Evolutionary conservation across 352 stramenopile genomes (phyloP).

Genomic region (Pythium aphanidermatum): DNA sequence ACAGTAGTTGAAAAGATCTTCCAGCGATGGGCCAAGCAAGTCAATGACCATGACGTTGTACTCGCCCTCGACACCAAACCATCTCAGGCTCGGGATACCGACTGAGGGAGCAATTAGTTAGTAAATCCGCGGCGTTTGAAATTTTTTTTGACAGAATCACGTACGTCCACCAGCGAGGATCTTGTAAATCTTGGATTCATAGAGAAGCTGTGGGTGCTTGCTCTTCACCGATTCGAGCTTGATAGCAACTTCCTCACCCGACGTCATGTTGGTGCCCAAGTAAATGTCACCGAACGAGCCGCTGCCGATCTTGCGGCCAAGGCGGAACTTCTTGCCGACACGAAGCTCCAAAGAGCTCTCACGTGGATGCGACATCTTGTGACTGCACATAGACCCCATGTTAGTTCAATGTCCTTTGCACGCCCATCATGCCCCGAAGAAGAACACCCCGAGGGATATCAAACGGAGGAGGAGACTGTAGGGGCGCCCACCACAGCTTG

Average conservation of each 20-base stretch:
- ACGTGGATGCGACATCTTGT: constrained; percentile 56
- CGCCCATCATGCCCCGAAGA: too few relatives aligned
- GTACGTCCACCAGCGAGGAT: constrained; percentile 98
- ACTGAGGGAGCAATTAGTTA: constrained; percentile 47
- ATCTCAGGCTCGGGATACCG: constrained; percentile 97
- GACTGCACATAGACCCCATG: background rate
- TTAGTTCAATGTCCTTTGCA: constrained; percentile 1
- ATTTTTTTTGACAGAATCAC: too few relatives aligned
- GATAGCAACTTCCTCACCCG: constrained; percentile 97
- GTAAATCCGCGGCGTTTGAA: background rate
- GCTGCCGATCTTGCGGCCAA: constrained; percentile 98
- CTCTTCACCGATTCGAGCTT: constrained; percentile 98
- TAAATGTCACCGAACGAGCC: constrained; percentile 99
- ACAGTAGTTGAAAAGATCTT: constrained; percentile 89
- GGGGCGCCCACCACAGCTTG: too few relatives aligned
- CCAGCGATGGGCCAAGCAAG: constrained; percentile 94
- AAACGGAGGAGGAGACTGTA: too few relatives aligned
- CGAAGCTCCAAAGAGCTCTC: constrained; percentile 93
- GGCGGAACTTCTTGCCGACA: constrained; percentile 99
- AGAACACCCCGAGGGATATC: too few relatives aligned
- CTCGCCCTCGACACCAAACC: constrained; percentile 99
- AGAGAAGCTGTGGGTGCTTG: constrained; percentile 98
- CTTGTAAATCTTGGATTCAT: constrained; percentile 99
- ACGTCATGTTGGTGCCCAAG: constrained; percentile 99
- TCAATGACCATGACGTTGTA: constrained; percentile 99